Conservation (phyloP, 2,329 filamentous ascomycete species). For the Verticillium albo-atrum region DNA sequence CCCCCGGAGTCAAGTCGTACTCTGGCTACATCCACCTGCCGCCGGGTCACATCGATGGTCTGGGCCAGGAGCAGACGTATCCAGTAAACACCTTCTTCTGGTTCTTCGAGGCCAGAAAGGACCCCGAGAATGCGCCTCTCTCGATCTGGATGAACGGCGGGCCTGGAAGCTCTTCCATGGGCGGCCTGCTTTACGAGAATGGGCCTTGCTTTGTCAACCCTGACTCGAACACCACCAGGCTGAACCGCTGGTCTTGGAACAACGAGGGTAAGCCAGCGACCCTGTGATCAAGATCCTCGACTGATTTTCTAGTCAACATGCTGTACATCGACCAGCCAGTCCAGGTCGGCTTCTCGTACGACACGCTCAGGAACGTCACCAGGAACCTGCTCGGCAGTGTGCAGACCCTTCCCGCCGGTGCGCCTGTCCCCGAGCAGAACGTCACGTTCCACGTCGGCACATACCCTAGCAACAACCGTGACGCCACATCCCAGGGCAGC, state of each 20-base stretch:
- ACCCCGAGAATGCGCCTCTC: slow-evolving; percentile 27
- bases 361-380: slow-evolving; percentile 14
- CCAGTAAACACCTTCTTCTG: slow-evolving; percentile 41
- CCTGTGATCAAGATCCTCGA: neutral
- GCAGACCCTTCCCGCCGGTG: slow-evolving; percentile 5
- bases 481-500: slow-evolving; percentile 41
- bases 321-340: slow-evolving; percentile 16
- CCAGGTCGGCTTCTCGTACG: slow-evolving; percentile 16
- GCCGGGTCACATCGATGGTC: slow-evolving; percentile 23
- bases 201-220: slow-evolving; percentile 48
- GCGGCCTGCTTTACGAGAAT: slow-evolving; percentile 45
- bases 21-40: slow-evolving; percentile 56
- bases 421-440: slow-evolving; percentile 6
- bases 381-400: slow-evolving; percentile 7
- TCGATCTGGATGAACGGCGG: slow-evolving; percentile 59
- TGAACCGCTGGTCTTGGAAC: slow-evolving; percentile 57
- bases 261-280: slow-evolving; percentile 33
- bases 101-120: slow-evolving; percentile 23
- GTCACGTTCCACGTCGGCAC: slow-evolving; percentile 22
- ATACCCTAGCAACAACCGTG: slow-evolving; percentile 26
- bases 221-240: slow-evolving; percentile 41
- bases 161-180: slow-evolving; percentile 51
- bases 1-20: slow-evolving; percentile 55
- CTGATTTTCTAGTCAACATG: slow-evolving; percentile 12
- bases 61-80: slow-evolving; percentile 34